Evolutionary conservation across 2,329 filamentous ascomycete species (phyloP).

Genomic region (Ophiostoma novo-ulmi): DNA sequence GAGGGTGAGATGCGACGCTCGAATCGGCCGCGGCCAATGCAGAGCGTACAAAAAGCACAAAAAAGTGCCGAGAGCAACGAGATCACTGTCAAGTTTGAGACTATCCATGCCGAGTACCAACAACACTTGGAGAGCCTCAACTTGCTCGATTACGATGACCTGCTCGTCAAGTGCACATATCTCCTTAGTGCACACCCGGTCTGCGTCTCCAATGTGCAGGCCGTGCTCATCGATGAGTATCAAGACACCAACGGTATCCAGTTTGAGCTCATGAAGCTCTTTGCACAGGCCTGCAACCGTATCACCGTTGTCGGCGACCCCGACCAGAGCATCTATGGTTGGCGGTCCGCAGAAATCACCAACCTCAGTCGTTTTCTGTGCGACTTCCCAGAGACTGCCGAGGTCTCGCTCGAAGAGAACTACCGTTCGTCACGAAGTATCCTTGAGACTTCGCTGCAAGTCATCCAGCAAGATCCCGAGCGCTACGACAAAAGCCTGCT

Average conservation of each 20-base stretch:
- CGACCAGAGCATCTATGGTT: slow-evolving; percentile 97
- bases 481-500: slow-evolving; percentile 75
- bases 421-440: slow-evolving; percentile 89
- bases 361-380: slow-evolving; percentile 75
- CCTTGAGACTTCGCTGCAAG: slow-evolving; percentile 68
- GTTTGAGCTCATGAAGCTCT: slow-evolving; percentile 86
- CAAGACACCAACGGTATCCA: slow-evolving; percentile 96
- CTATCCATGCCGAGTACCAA: slow-evolving; percentile 72
- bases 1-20: not conserved
- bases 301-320: slow-evolving; percentile 96
- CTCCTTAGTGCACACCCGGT: slow-evolving; percentile 66
- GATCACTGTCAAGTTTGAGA: not conserved
- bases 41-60: slow-evolving; percentile 33
- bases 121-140: slow-evolving; percentile 68
- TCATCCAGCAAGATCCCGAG: slow-evolving; percentile 84
- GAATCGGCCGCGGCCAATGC: slow-evolving; percentile 9
- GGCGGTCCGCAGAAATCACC: slow-evolving; percentile 85
- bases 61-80: not conserved
- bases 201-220: slow-evolving; percentile 84
- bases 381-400: slow-evolving; percentile 71
- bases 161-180: slow-evolving; percentile 77
- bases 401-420: slow-evolving; percentile 86
- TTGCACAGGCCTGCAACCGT: slow-evolving; percentile 65
- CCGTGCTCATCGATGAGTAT: slow-evolving; percentile 93
- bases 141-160: slow-evolving; percentile 88